Conservation (phyloP, 768 basidiomycete species). For the Crassisporium funariophilum region DNA sequence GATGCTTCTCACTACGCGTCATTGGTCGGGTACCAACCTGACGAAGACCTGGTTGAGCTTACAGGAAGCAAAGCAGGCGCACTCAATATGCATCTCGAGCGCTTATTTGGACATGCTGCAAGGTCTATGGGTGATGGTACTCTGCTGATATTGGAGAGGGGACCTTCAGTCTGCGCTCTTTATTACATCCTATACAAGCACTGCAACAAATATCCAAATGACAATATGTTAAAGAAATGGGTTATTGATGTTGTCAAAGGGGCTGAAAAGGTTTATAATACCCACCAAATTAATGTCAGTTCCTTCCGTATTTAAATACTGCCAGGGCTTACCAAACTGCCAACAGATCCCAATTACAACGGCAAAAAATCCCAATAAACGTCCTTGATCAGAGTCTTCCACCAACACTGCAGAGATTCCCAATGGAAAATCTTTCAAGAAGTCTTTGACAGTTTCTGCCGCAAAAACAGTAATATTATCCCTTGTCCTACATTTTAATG, state of each 20-base stretch:
- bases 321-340: neutral
- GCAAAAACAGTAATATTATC: neutral
- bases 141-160: neutral
- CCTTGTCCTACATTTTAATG: neutral
- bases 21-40: conserved; percentile 1
- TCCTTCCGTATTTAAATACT: neutral
- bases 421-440: neutral
- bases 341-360: neutral
- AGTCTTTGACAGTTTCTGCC: neutral
- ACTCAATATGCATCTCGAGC: conserved; percentile 5
- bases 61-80: conserved; percentile 4
- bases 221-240: conserved; percentile 4
- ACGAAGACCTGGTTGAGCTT: conserved; percentile 2
- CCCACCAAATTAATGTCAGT: neutral
- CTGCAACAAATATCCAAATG: neutral
- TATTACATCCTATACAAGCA: conserved; percentile 1
- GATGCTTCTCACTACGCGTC: conserved; percentile 5
- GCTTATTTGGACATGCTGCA: conserved; percentile 3
- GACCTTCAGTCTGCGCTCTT: conserved; percentile 1
- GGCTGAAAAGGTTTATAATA: conserved; percentile 5
- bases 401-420: neutral
- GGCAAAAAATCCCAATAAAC: neutral
- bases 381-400: neutral
- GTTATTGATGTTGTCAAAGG: conserved; percentile 3
- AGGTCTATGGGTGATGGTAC: neutral